Evolutionary conservation across 495 filamentous ascomycete species (phyloP), one percentile per base, ranked within the genome.

Genomic region (Aspergillus homomorphus): DNA sequence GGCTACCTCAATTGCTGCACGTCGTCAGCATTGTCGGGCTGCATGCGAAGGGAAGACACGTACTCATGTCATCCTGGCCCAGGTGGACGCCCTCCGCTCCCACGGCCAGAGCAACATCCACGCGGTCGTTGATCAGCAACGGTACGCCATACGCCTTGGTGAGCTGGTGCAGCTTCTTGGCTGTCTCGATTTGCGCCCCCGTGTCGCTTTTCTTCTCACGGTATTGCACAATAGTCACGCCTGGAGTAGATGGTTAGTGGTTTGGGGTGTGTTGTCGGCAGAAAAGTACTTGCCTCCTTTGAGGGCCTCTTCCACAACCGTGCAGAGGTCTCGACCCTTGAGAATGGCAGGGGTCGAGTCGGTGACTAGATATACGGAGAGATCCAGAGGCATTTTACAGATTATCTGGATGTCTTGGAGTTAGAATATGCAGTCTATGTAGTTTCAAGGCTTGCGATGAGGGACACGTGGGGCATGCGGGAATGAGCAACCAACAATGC

Each of bases 61-160:
- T 71, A 91, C 89, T 81, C 78, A 96, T 86, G 73, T 98, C 93
- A 82, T 96, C 91, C 72, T 96, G 93, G 28, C 94, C 93, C 43
- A 98, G 80, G 71, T 98, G 93, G 15, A 96, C 89, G 45, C 94
- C 94, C 69, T 96, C 93, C 42, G 87, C 92, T 6, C 85, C 88
- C 45, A 89, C 82, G 16, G 90, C 94, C 24, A 94, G 77, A 21
- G 91, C 92, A 18, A 98, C 89, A 75, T 96, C 92, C 5, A 96
- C 81, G n/a, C 92, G 88, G 71, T 98, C 94, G 69, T 98, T 97
- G 74, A 98, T 92, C 41, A 98, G 74, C 50, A 98, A 79, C 24
- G 93, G 94, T 0, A 96, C 85, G 18, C 79, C 74, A 63, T 88
- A 78, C n/a, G 65, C 73, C 60, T 74, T 72, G 12, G 90, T 92